phyloP scores from a whole-genome alignment of 2,329 filamentous ascomycete genomes.

The Aspergillus aculeatinus region DNA sequence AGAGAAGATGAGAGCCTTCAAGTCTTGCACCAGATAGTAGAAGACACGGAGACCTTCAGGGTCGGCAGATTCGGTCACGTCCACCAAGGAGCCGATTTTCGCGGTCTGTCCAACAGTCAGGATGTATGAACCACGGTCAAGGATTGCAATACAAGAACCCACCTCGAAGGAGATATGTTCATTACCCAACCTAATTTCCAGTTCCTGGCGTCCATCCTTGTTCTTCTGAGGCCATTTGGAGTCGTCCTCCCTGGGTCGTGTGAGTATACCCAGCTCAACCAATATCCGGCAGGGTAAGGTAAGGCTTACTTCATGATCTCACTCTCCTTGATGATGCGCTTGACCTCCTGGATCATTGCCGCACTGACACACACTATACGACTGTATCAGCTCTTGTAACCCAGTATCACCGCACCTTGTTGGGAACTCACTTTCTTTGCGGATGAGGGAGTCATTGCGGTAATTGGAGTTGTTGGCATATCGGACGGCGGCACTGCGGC shows the following conservation, averaged over 20 bases:
- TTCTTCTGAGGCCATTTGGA: slow-evolving; percentile 99
- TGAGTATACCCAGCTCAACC: slow-evolving; percentile 17
- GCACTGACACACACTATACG: slow-evolving; percentile 88
- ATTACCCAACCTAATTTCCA: slow-evolving; percentile 89
- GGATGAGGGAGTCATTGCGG: slow-evolving; percentile 94
- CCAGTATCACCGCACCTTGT: slow-evolving; percentile 3
- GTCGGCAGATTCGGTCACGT: slow-evolving; percentile 93
- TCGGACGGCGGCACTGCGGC: slow-evolving; percentile 85
- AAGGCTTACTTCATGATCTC: slow-evolving; percentile 85
- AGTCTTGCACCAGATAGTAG: slow-evolving; percentile 96
- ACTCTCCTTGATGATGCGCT: slow-evolving; percentile 93
- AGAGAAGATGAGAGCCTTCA: slow-evolving; percentile 95
- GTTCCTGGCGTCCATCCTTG: slow-evolving; percentile 94
- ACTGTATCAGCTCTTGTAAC: background rate
- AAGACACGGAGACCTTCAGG: slow-evolving; percentile 95
- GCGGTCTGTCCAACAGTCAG: slow-evolving; percentile 65
- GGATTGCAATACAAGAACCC: slow-evolving; percentile 13
- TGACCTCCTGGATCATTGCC: slow-evolving; percentile 87
- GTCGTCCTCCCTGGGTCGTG: slow-evolving; percentile 77
- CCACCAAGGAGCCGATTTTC: slow-evolving; percentile 94
- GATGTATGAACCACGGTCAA: background rate
- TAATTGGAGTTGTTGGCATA: slow-evolving; percentile 99
- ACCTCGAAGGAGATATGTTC: slow-evolving; percentile 99
- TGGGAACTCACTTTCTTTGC: slow-evolving; percentile 86
- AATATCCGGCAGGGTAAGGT: background rate